Conservation (phyloP, 2,329 filamentous ascomycete species). For the Fusarium equiseti region DNA sequence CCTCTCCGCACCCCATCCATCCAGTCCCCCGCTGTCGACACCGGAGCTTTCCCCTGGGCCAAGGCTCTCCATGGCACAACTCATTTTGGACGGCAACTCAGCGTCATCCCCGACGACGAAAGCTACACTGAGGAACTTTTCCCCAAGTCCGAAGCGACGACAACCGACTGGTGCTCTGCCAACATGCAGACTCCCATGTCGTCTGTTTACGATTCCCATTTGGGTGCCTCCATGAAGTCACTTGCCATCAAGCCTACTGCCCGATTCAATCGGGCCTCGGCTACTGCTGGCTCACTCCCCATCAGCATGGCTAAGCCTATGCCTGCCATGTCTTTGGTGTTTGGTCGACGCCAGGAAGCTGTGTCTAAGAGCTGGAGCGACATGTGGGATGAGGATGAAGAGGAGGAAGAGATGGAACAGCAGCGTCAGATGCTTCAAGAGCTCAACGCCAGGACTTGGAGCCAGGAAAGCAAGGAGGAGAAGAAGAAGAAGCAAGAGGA, state of each 20-base stretch:
- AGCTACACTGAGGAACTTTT: conserved; percentile 89
- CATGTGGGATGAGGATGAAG: conserved; percentile 92
- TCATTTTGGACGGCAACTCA: conserved; percentile 83
- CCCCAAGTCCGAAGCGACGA: conserved; percentile 77
- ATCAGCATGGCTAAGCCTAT: conserved; percentile 84
- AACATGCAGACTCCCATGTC: conserved; percentile 82
- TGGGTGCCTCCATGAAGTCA: conserved; percentile 85
- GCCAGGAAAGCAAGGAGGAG: conserved; percentile 73
- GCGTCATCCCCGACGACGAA: conserved; percentile 84
- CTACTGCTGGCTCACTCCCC: conserved; percentile 77
- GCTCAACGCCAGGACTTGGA: conserved; percentile 82
- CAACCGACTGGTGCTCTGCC: conserved; percentile 82
- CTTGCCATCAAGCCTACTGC: conserved; percentile 65
- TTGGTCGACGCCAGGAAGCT: conserved; percentile 79
- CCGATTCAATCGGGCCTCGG: conserved; percentile 61
- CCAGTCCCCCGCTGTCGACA: conserved; percentile 84
- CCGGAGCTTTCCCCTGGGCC: conserved; percentile 92
- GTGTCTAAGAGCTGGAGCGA: conserved; percentile 99
- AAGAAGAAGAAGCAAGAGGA: conserved; percentile 37
- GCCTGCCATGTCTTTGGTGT: conserved; percentile 81
- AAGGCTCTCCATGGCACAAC: conserved; percentile 86
- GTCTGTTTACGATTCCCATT: conserved; percentile 84
- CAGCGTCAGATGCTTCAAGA: conserved; percentile 67
- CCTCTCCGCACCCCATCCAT: conserved; percentile 95
- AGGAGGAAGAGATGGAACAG: conserved; percentile 73